Base-by-base conservation (phyloP, 1,284 basidiomycete species). In the Ceratobasidium sp. region DNA sequence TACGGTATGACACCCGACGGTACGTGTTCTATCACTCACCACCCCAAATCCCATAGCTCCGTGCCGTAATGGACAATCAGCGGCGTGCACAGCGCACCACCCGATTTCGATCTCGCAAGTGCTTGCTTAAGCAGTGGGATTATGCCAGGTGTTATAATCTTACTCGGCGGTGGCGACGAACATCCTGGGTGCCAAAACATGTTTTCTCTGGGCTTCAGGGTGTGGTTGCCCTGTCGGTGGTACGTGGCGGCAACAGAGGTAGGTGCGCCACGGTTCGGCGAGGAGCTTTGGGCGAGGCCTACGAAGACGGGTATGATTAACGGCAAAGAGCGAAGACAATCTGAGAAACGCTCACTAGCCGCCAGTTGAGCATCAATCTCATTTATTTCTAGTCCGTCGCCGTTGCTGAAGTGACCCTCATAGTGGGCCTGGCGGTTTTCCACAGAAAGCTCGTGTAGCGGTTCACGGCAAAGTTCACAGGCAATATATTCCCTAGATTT, bases 61-160 rank as follows among this genome's bases (percentile, higher is more conserved):
- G 80, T 83, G 55, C 77, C 75, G 65, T 94, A 84, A 78, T 93
- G 88, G 1, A 90, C 87, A 0, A 60, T 86, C 84, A 58, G 81
- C 79, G 32, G 87, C 85, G 69, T 86, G 81, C 16, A 87, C 87
- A 0, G 91, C 92, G 45, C 85, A 83, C 12, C 83, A 80, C 8
- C 86, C 76, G 0, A 87, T 87, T 73, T 84, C 84, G 3, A 85
- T 67, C 80, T 84, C 26, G 81, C 78, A 21, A 96, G 79, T 6
- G 88, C 84, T 36, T 82, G 83, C 76, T 83, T 86, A 48, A 96
- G 80, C 2, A 92, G 78, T 1, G 85, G 84, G 71, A 96, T 88
- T 10, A 94, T 79, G 14, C 90, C 93, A 93, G 74, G 23, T 72
- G 93, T 92, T 0, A 87, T 88, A 77, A 87, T 89, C 77, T 92